phyloP scores from a whole-genome alignment of 345 rosid genomes.

The Gossypium bickii region DNA sequence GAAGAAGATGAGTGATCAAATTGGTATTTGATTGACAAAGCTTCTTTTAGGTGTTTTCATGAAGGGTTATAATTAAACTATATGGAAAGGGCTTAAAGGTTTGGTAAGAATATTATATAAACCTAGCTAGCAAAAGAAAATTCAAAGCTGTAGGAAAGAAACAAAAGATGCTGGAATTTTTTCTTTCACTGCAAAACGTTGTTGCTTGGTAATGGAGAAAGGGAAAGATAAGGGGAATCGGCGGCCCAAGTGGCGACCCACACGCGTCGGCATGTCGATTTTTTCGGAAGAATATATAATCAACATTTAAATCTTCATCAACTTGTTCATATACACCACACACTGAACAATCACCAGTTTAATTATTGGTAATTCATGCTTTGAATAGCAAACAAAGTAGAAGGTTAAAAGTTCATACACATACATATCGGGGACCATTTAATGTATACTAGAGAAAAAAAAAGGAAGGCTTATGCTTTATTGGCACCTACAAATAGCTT shows the following conservation, averaged over 20 bases:
- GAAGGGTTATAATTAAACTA: constrained; percentile 1
- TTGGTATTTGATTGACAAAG: constrained; percentile 12
- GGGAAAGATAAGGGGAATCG: constrained; percentile 31
- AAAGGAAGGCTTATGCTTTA: constrained; percentile 30
- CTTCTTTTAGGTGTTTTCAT: constrained; percentile 6
- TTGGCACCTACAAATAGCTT: constrained; percentile 25
- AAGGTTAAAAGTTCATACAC: constrained; percentile 4
- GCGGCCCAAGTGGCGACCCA: constrained; percentile 23
- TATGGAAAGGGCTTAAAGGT: background rate
- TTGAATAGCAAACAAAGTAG: constrained; percentile 3
- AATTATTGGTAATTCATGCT: background rate
- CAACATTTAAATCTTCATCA: background rate
- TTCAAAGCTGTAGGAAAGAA: constrained; percentile 16
- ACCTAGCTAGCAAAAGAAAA: background rate
- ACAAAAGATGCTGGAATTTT: constrained; percentile 26
- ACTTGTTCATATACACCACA: constrained; percentile 10
- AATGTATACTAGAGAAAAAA: background rate
- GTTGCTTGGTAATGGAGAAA: constrained; percentile 20
- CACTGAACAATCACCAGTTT: constrained; percentile 22
- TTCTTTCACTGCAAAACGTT: constrained; percentile 5
- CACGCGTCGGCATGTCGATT: constrained; percentile 17
- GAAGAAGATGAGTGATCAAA: constrained; percentile 12
- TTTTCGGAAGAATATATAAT: background rate
- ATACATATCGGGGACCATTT: constrained; percentile 27
- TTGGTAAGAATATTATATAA: constrained; percentile 3